phyloP scores from a whole-genome alignment of 139 green algal genomes.

The Picochlorum sp. region DNA sequence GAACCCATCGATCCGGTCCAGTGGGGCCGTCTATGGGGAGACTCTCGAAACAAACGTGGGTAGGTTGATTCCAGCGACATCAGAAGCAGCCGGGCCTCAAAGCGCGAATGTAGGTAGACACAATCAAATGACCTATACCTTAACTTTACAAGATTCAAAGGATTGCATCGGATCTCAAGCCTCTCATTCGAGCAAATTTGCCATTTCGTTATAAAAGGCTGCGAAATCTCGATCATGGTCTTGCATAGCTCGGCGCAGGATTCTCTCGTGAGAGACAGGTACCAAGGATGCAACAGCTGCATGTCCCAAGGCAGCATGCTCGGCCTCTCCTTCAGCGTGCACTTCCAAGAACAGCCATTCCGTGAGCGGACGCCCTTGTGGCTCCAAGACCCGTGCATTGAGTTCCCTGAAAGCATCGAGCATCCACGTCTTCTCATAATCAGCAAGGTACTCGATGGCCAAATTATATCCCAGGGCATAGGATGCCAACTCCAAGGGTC shows the following conservation, averaged over 20 bases:
- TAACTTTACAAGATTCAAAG: neutral
- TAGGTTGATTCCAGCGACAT: too few relatives aligned
- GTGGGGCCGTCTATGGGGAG: too few relatives aligned
- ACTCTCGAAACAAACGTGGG: too few relatives aligned
- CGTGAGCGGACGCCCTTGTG: conserved; percentile 19
- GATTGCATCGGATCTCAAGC: neutral
- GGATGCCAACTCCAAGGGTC: conserved; percentile 35
- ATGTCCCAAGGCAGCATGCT: conserved; percentile 87
- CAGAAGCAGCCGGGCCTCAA: too few relatives aligned
- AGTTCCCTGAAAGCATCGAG: conserved; percentile 74
- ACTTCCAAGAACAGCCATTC: conserved; percentile 87
- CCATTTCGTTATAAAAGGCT: conserved; percentile 78
- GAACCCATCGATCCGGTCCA: too few relatives aligned
- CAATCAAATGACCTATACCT: too few relatives aligned
- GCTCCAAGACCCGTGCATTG: conserved; percentile 35
- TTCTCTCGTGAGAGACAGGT: conserved; percentile 36
- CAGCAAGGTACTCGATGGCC: conserved; percentile 87
- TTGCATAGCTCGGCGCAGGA: conserved; percentile 58
- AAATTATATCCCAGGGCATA: conserved; percentile 92
- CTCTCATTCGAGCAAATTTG: conserved; percentile 57
- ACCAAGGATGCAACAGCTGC: conserved; percentile 60
- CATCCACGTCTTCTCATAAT: conserved; percentile 93
- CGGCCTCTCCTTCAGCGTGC: conserved; percentile 80
- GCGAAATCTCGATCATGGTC: conserved; percentile 88
- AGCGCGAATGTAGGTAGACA: too few relatives aligned